Evolutionary conservation across 192 early-diverging fungal species (phyloP).

Genomic region (Umbelopsis isabellina): DNA sequence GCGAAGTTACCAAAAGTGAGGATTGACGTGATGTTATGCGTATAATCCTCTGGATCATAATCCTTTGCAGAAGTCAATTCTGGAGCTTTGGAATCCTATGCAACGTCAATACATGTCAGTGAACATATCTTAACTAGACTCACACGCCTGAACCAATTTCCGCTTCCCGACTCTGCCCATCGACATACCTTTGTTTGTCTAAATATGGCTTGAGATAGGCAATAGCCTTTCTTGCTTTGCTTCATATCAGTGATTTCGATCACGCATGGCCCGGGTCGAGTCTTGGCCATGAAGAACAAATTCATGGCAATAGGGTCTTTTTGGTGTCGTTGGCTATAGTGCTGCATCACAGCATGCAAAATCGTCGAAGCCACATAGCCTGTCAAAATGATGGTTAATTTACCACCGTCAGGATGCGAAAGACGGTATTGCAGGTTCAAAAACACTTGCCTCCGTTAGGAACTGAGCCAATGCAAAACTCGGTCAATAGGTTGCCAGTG

Average conservation of each 20-base stretch:
- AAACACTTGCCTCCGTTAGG: conserved; percentile 39
- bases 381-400: not conserved
- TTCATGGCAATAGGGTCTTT: conserved; percentile 38
- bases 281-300: conserved; percentile 35
- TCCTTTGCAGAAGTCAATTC: not conserved
- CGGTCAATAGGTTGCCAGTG: not conserved
- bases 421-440: no score
- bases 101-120: not conserved
- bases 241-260: conserved; percentile 37
- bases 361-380: conserved; percentile 31
- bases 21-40: not conserved
- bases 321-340: conserved; percentile 25
- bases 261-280: conserved; percentile 4
- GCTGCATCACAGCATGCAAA: conserved; percentile 22
- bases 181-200: conserved; percentile 32
- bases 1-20: conserved; percentile 37
- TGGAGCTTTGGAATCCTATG: not conserved
- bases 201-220: conserved; percentile 17
- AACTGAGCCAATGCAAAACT: conserved; percentile 29
- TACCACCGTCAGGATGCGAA: not conserved
- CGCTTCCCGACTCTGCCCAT: not conserved
- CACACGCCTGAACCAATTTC: not conserved
- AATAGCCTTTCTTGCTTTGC: conserved; percentile 30
- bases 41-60: conserved; percentile 24
- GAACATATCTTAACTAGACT: not conserved